Percentiles rank a stretch among this genome's conserved stretches.
These are phyloP conservation scores for Phialophora tarda DNA, from an alignment of 2,329 filamentous ascomycete genomes.

Conservation along the genomic window DNA sequence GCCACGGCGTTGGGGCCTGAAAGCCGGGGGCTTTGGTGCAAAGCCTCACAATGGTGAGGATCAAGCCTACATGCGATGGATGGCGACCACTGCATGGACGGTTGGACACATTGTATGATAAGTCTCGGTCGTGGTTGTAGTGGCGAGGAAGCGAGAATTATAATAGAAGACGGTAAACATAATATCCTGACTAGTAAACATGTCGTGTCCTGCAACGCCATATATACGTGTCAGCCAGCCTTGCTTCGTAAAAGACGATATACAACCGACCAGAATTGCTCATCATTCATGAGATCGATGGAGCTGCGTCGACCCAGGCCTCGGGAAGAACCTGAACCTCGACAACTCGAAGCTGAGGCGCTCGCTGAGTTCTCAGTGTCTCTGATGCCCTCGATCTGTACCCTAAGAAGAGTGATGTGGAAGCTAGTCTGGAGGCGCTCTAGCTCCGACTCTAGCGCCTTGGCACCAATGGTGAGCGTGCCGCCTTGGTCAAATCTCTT, in stretches of 20 bases:
- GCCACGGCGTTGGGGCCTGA: neutral
- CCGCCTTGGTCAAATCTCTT: too few species aligned
- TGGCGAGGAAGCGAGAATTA: neutral
- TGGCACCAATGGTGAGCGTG: too few species aligned
- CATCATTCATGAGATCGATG: too few species aligned
- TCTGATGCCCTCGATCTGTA: too few species aligned
- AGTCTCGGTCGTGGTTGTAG: neutral
- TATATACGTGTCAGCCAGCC: neutral
- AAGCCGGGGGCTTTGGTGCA: neutral
- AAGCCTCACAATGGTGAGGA: neutral
- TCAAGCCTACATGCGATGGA: neutral
- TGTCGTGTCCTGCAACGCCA: neutral
- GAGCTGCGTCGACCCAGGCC: too few species aligned
- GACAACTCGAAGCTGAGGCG: too few species aligned
- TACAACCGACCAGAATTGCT: too few species aligned
- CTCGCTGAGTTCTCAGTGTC: too few species aligned
- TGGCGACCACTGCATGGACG: neutral
- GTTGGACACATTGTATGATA: neutral
- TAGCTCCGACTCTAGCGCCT: too few species aligned
- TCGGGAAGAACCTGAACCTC: too few species aligned
- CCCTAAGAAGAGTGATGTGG: too few species aligned
- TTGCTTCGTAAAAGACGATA: neutral
- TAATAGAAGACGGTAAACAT: neutral
- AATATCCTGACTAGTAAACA: neutral
- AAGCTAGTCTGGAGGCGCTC: too few species aligned